Percentiles rank a stretch among this genome's conserved stretches.
Conservation (phyloP, 2,329 filamentous ascomycete genomes). For the Calcarisporium arbuscula region DNA sequence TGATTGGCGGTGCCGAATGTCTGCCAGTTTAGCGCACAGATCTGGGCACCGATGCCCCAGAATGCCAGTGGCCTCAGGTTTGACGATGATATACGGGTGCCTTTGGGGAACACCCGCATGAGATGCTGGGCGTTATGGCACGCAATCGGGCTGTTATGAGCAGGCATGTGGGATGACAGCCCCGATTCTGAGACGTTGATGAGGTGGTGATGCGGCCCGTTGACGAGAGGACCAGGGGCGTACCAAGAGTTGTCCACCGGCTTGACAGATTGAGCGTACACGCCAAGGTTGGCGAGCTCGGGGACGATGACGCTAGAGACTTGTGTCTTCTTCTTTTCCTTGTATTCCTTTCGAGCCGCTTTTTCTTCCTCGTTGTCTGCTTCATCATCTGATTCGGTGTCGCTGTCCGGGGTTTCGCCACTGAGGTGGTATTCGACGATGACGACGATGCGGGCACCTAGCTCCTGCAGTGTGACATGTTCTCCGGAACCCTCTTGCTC, state of each 20-base stretch:
- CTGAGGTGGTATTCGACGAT: constrained; percentile 63
- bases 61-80: constrained; percentile 59
- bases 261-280: constrained; percentile 66
- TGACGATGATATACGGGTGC: constrained; percentile 59
- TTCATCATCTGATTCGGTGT: constrained; percentile 28
- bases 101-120: constrained; percentile 67
- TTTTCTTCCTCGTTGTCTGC: constrained; percentile 38
- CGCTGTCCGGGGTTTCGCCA: constrained; percentile 38
- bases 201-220: constrained; percentile 58
- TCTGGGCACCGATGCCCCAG: constrained; percentile 62
- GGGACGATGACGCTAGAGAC: constrained; percentile 49
- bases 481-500: constrained; percentile 45
- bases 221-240: constrained; percentile 38
- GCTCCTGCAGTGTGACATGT: constrained; percentile 52
- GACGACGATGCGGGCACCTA: constrained; percentile 57
- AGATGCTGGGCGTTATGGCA: constrained; percentile 57
- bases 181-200: constrained; percentile 65
- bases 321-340: constrained; percentile 42
- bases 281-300: constrained; percentile 58
- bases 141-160: constrained; percentile 39
- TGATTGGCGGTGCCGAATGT: constrained; percentile 60
- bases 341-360: constrained; percentile 45
- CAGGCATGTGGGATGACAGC: constrained; percentile 44
- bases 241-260: constrained; percentile 62
- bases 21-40: constrained; percentile 66